Evolutionary conservation across 2,329 filamentous ascomycete species (phyloP).

Genomic region (Lachnellula hyalina): DNA sequence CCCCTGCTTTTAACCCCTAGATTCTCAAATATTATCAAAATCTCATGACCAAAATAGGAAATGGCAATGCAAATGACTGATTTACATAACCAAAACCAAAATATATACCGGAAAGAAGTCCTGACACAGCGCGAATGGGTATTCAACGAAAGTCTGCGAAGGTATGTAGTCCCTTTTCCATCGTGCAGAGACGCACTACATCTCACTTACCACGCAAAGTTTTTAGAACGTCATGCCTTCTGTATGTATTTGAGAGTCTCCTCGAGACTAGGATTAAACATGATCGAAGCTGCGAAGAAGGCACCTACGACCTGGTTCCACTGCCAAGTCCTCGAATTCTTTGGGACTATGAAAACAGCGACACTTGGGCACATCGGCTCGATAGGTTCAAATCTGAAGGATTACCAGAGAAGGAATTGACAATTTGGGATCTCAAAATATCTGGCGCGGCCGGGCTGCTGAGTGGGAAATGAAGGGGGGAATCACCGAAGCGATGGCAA

Average conservation of each 20-base stretch:
- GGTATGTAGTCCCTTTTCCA: not conserved
- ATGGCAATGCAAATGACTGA: not conserved
- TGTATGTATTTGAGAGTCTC: too few relatives aligned
- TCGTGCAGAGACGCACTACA: not conserved
- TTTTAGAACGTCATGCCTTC: not conserved
- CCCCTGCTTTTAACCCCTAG: too few relatives aligned
- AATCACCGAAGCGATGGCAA: conserved; percentile 12
- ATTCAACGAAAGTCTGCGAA: not conserved
- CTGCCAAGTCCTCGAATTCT: conserved; percentile 16
- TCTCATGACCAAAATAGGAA: not conserved
- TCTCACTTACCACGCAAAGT: not conserved
- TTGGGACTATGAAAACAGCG: conserved; percentile 21
- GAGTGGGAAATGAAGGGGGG: not conserved
- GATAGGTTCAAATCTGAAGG: conserved; percentile 7
- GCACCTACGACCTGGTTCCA: not conserved
- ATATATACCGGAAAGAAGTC: too few relatives aligned
- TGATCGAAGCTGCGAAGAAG: too few relatives aligned
- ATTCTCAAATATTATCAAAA: not conserved
- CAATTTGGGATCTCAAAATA: conserved; percentile 7
- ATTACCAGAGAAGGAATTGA: conserved; percentile 2
- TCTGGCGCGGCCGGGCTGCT: too few relatives aligned
- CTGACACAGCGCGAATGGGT: conserved; percentile 1
- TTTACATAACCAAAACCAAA: too few relatives aligned
- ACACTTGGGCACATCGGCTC: conserved; percentile 15
- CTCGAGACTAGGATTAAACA: too few relatives aligned